Conservation (phyloP, 176 grass and related monocot species). For the Oryza rufipogon region DNA sequence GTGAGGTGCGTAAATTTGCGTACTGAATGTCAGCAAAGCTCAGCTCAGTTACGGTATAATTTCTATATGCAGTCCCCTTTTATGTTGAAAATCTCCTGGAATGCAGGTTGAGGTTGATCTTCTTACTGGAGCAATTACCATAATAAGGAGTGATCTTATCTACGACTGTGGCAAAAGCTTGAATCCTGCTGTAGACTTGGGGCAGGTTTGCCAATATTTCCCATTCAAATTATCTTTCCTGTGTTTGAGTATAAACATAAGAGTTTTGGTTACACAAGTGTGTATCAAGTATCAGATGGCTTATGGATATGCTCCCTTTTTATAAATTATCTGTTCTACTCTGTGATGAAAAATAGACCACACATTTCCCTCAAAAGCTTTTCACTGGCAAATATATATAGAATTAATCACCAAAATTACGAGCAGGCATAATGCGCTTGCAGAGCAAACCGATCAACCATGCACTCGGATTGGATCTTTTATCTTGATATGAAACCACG, state of each 20-base stretch:
- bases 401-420: too few species aligned
- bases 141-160: conserved; percentile 54
- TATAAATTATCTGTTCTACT: too few species aligned
- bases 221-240: neutral
- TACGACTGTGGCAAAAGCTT: conserved; percentile 82
- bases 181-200: conserved; percentile 79
- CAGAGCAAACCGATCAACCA: too few species aligned
- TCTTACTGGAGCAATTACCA: conserved; percentile 63
- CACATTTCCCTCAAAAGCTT: neutral
- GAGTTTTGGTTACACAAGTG: neutral
- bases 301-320: neutral
- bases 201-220: conserved; percentile 52
- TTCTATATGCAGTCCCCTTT: neutral
- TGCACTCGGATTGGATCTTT: too few species aligned
- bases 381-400: neutral
- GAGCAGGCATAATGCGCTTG: too few species aligned
- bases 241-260: neutral
- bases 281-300: neutral
- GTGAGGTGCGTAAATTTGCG: conserved; percentile 41
- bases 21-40: neutral
- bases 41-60: neutral
- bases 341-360: neutral
- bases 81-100: neutral
- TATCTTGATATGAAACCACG: neutral
- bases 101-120: conserved; percentile 71